phyloP scores from a whole-genome alignment of 2,329 filamentous ascomycete species.

The Nothophaeocryptopus gaeumannii region DNA sequence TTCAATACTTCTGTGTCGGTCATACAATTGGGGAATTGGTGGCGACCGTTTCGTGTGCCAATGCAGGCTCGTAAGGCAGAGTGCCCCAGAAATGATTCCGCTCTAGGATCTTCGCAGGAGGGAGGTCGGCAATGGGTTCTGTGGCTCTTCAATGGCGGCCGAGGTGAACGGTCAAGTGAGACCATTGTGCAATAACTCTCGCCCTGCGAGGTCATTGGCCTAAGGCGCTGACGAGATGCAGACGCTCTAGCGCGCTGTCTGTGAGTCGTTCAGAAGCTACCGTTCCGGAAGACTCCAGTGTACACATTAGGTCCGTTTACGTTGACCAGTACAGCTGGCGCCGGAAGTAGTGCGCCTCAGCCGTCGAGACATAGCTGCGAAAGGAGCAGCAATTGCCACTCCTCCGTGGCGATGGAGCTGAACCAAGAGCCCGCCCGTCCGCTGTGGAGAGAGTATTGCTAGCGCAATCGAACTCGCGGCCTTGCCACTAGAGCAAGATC shows the following conservation, averaged over 20 bases:
- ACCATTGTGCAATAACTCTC: conserved; percentile 16
- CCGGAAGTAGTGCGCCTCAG: conserved; percentile 21
- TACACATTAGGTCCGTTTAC: too few relatives aligned
- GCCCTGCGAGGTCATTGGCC: conserved; percentile 25
- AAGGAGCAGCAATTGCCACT: conserved; percentile 19
- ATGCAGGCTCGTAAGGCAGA: conserved; percentile 28
- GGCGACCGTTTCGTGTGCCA: conserved; percentile 29
- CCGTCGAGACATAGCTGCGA: conserved; percentile 16
- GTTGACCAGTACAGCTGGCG: conserved; percentile 5
- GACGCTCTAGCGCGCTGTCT: conserved; percentile 14
- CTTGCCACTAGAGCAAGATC: background rate
- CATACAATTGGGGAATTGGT: conserved; percentile 31
- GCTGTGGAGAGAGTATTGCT: conserved; percentile 5
- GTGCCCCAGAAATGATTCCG: conserved; percentile 20
- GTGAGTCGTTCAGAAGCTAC: conserved; percentile 11
- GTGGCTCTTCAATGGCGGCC: conserved; percentile 27
- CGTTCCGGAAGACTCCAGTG: conserved; percentile 13
- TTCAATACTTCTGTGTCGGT: conserved; percentile 28
- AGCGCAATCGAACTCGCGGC: too few relatives aligned
- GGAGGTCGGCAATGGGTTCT: conserved; percentile 17
- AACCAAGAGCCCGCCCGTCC: conserved; percentile 10
- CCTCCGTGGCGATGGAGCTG: conserved; percentile 21
- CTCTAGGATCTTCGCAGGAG: conserved; percentile 21
- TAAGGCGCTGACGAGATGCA: conserved; percentile 15
- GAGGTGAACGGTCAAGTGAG: conserved; percentile 19